A percentile compares a stretch with the other conserved stretches of the same genome.
These are phyloP conservation scores for Solanum boliviense DNA, from an alignment of 257 asterid species.

Conservation along the genomic window DNA sequence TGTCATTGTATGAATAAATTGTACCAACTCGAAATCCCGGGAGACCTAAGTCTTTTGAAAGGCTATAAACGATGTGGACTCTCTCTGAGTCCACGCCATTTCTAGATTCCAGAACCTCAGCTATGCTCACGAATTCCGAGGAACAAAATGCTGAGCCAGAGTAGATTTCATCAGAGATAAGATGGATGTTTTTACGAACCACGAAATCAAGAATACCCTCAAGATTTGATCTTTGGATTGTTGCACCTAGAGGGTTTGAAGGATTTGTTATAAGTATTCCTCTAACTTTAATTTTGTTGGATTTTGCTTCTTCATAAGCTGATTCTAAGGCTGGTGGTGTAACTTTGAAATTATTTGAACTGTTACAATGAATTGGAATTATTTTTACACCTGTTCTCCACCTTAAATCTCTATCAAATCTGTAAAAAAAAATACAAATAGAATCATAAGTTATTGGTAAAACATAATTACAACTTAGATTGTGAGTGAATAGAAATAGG, in stretches of 20 bases:
- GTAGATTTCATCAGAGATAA: constrained; percentile 40
- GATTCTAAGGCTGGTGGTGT: constrained; percentile 24
- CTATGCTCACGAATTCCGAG: constrained; percentile 24
- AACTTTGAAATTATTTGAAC: constrained; percentile 33
- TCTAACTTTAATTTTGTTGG: constrained; percentile 22
- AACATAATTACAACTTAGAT: not conserved
- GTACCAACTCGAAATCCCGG: constrained; percentile 46
- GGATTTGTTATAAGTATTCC: constrained; percentile 42
- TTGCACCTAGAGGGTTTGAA: constrained; percentile 40
- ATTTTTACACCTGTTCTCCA: constrained; percentile 48
- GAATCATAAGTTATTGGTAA: not conserved
- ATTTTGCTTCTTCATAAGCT: constrained; percentile 24
- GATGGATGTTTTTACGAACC: constrained; percentile 24
- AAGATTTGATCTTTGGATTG: constrained; percentile 16
- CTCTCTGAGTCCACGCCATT: constrained; percentile 12
- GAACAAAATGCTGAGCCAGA: constrained; percentile 34
- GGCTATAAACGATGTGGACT: constrained; percentile 39
- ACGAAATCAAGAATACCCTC: constrained; percentile 25
- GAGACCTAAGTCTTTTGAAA: constrained; percentile 40
- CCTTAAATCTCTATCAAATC: constrained; percentile 44
- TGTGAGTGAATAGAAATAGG: not conserved
- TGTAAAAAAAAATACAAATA: not conserved
- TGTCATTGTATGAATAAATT: constrained; percentile 32
- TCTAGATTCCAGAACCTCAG: constrained; percentile 25
- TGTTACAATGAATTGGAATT: constrained; percentile 30